Conservation (phyloP, 2,329 filamentous ascomycete species). For the Diaporthe vexans region DNA sequence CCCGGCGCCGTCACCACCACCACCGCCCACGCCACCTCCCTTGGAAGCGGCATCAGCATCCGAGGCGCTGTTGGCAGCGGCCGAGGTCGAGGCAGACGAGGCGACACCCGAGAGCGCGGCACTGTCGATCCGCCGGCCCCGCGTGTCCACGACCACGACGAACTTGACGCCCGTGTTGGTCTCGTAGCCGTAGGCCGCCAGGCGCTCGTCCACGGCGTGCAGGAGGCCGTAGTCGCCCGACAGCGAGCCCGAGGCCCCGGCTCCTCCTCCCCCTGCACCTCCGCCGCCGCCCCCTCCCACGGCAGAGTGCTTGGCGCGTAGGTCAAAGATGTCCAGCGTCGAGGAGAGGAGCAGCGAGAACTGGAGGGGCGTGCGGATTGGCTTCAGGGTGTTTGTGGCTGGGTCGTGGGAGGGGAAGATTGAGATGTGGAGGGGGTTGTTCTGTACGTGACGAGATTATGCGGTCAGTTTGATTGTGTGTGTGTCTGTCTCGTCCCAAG, state of each 20-base stretch:
- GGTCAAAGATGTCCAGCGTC: conserved; percentile 93
- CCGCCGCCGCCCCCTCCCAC: not conserved
- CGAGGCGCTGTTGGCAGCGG: conserved; percentile 44
- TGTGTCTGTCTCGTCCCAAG: too few species aligned
- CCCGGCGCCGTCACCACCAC: conserved; percentile 30
- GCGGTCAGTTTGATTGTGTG: not conserved
- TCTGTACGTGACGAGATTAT: conserved; percentile 64
- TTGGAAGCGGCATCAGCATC: conserved; percentile 67
- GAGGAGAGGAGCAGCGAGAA: conserved; percentile 93
- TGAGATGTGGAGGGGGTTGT: conserved; percentile 94
- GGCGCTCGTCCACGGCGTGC: conserved; percentile 92
- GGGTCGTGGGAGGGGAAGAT: conserved; percentile 84
- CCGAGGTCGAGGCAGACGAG: conserved; percentile 16
- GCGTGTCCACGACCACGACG: conserved; percentile 91
- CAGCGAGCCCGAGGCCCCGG: conserved; percentile 52
- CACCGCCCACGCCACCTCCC: conserved; percentile 50
- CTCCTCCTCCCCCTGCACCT: not conserved
- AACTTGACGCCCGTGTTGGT: conserved; percentile 96
- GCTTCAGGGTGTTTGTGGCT: conserved; percentile 61
- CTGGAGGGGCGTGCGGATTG: conserved; percentile 82
- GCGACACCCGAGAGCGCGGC: conserved; percentile 40
- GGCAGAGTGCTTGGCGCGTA: conserved; percentile 74
- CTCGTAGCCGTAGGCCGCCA: conserved; percentile 95
- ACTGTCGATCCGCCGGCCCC: conserved; percentile 71
- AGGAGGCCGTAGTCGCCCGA: conserved; percentile 92